phyloP scores from a whole-genome alignment of 495 filamentous ascomycete genomes.

The Penicillium psychrofluorescens region DNA sequence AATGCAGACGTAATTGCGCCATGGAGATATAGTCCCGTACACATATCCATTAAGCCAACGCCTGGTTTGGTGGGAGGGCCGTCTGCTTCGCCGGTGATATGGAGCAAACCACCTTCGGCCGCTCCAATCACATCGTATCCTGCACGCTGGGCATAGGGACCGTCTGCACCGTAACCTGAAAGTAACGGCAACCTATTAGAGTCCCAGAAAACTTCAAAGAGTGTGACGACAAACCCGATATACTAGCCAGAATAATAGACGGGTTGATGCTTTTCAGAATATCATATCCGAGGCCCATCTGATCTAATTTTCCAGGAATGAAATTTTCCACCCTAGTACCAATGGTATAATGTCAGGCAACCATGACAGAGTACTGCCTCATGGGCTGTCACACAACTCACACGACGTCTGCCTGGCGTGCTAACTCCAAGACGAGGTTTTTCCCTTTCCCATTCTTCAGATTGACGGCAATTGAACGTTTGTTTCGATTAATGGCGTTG shows the following conservation, averaged over 20 bases:
- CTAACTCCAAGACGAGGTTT: conserved; percentile 67
- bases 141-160: conserved; percentile 45
- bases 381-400: background rate
- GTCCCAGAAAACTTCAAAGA: conserved; percentile 30
- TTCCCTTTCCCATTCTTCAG: conserved; percentile 68
- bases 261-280: conserved; percentile 66
- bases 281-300: conserved; percentile 72
- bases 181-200: conserved; percentile 43
- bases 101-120: conserved; percentile 45
- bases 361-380: too few species aligned
- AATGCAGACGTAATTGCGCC: conserved; percentile 42
- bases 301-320: conserved; percentile 69
- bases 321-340: conserved; percentile 69
- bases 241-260: conserved; percentile 20
- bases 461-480: conserved; percentile 76
- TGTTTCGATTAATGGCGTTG: conserved; percentile 66
- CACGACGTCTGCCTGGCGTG: conserved; percentile 67
- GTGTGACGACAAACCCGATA: conserved; percentile 37
- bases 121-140: conserved; percentile 50
- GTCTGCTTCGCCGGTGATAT: conserved; percentile 43
- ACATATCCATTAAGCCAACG: conserved; percentile 45
- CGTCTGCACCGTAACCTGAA: conserved; percentile 42
- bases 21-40: conserved; percentile 43
- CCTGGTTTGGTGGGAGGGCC: conserved; percentile 42
- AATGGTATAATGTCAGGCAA: too few species aligned